A percentile compares a stretch with the other conserved stretches of the same genome.
Conservation (phyloP, 371 early-diverging fungal genomes). For the Parasitella parasitica region DNA sequence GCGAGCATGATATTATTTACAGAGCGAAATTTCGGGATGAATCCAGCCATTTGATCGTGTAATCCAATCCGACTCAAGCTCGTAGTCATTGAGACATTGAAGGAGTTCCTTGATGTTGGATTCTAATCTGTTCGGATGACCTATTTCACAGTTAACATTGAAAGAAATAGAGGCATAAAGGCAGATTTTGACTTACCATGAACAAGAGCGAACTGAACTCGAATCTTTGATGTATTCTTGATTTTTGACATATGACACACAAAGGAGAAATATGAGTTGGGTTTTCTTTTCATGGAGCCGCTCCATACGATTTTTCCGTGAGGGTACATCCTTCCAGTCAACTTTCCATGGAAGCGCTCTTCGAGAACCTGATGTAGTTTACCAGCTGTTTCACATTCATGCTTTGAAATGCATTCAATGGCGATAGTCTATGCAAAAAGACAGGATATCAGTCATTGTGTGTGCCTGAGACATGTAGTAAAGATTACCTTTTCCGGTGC, state of each 20-base stretch:
- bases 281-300: conserved; percentile 12
- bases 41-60: conserved; percentile 22
- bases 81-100: conserved; percentile 20
- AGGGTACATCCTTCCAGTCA: conserved; percentile 24
- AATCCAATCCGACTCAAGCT: conserved; percentile 25
- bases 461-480: too few species aligned
- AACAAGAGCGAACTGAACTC: conserved; percentile 7
- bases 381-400: conserved; percentile 26
- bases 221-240: conserved; percentile 1
- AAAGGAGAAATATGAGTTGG: background rate
- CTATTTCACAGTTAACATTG: background rate
- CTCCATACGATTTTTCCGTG: conserved; percentile 24
- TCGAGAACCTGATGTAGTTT: conserved; percentile 30
- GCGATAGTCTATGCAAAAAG: conserved; percentile 9
- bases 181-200: background rate
- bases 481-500: conserved; percentile 16
- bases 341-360: conserved; percentile 24
- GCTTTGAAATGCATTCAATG: conserved; percentile 21
- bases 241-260: conserved; percentile 19
- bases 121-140: background rate
- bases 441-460: too few species aligned
- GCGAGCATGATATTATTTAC: background rate
- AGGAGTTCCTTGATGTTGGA: conserved; percentile 10
- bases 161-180: background rate
- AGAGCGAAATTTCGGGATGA: conserved; percentile 4